A percentile compares a stretch with the other conserved stretches of the same genome.
These are phyloP conservation scores for Thielaviopsis ethacetica DNA, from an alignment of 2,329 filamentous ascomycete genomes.

Conservation along the genomic window DNA sequence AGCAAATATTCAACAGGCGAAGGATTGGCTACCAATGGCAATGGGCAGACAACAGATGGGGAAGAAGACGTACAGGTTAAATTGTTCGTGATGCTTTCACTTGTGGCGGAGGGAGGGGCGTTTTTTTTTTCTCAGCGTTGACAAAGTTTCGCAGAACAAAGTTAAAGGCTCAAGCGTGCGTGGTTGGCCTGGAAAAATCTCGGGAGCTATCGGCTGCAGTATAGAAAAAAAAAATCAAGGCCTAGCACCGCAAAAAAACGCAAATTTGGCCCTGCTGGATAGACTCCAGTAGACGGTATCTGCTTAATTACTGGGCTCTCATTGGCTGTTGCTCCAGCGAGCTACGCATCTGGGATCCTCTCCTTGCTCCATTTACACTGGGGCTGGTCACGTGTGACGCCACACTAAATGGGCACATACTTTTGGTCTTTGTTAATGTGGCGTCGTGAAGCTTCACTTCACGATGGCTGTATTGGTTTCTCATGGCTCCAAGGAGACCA, in stretches of 20 bases:
- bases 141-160: not conserved
- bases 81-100: constrained; percentile 5
- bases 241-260: not conserved
- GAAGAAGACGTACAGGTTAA: constrained; percentile 1
- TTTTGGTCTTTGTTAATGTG: not conserved
- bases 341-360: not conserved
- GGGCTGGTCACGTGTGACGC: not conserved
- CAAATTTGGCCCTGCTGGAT: not conserved
- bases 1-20: not conserved
- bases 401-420: not conserved
- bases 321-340: constrained; percentile 5
- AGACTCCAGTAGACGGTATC: not conserved
- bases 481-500: too few relatives aligned
- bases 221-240: not conserved
- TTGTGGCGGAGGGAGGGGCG: constrained; percentile 1
- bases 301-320: constrained; percentile 10
- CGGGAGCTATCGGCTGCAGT: constrained; percentile 10
- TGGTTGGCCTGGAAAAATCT: constrained; percentile 12
- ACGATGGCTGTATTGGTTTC: not conserved
- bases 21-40: not conserved
- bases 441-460: too few relatives aligned
- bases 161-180: not conserved
- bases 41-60: not conserved
- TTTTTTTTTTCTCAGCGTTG: constrained; percentile 5
- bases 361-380: not conserved